Evolutionary conservation across 805 yeast species (phyloP).

Genomic region (Candida qinlingensis): DNA sequence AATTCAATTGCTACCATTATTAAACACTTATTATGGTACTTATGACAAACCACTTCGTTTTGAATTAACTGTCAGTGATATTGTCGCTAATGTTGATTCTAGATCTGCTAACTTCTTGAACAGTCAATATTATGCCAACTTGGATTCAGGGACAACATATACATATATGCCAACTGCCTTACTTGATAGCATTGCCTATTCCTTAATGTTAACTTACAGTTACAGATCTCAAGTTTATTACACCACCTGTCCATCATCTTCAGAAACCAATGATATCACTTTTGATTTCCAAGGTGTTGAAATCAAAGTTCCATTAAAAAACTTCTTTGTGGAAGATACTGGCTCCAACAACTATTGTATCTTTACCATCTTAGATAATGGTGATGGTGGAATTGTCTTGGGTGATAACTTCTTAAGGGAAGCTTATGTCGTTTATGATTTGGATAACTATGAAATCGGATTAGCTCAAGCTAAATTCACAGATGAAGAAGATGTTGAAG

Average conservation of each 20-base stretch:
- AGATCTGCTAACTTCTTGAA: background rate
- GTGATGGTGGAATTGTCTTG: conserved; percentile 33
- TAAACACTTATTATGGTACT: conserved; percentile 24
- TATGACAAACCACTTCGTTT: conserved; percentile 37
- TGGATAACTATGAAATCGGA: conserved; percentile 39
- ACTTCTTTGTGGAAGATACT: conserved; percentile 26
- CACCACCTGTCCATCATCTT: conserved; percentile 35
- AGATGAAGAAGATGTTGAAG: conserved; percentile 37
- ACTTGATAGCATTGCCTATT: conserved; percentile 29
- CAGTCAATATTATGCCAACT: conserved; percentile 28
- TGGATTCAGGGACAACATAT: conserved; percentile 40
- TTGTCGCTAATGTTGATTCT: conserved; percentile 3
- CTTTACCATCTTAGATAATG: conserved; percentile 35
- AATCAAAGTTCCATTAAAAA: conserved; percentile 43
- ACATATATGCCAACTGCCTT: conserved; percentile 38
- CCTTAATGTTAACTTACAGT: conserved; percentile 41
- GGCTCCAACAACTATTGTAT: conserved; percentile 32
- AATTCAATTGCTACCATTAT: conserved; percentile 43
- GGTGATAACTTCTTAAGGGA: conserved; percentile 51
- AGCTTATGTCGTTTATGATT: conserved; percentile 51
- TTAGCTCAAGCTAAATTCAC: conserved; percentile 41
- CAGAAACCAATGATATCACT: conserved; percentile 16
- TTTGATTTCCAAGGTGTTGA: conserved; percentile 49
- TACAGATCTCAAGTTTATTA: conserved; percentile 38
- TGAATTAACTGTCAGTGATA: conserved; percentile 37